These are phyloP conservation scores for Aspergillus asperescens DNA, from an alignment of 495 filamentous ascomycete species.

Conservation along the genomic window DNA sequence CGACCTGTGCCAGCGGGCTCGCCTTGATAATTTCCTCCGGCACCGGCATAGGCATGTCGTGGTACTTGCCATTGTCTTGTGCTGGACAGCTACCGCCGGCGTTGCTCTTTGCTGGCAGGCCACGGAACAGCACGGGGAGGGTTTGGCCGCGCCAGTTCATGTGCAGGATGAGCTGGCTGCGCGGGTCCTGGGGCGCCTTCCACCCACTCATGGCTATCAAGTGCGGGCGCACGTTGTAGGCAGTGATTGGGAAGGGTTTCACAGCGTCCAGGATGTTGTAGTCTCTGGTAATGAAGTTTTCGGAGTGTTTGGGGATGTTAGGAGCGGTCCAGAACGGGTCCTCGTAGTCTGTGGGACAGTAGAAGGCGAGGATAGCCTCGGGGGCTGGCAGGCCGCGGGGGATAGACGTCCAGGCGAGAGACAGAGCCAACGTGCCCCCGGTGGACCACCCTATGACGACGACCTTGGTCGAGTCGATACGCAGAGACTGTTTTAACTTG, in stretches of 20 bases:
- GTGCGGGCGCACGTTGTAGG: constrained; percentile 8
- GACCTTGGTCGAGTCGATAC: constrained; percentile 26
- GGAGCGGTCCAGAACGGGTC: constrained; percentile 19
- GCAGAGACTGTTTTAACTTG: background rate
- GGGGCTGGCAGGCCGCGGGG: constrained; percentile 27
- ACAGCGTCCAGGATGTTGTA: constrained; percentile 13
- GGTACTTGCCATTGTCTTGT: no score
- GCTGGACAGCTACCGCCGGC: no score
- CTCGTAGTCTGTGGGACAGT: constrained; percentile 45
- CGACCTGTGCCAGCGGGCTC: constrained; percentile 40
- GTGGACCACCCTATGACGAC: constrained; percentile 54
- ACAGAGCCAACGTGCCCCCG: constrained; percentile 51
- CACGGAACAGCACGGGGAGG: constrained; percentile 33
- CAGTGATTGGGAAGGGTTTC: constrained; percentile 26
- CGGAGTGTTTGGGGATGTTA: constrained; percentile 13
- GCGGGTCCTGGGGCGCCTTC: constrained; percentile 32
- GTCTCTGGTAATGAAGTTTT: background rate
- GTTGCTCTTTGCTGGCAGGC: background rate
- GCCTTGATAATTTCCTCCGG: constrained; percentile 24
- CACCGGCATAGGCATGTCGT: background rate
- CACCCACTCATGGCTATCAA: background rate
- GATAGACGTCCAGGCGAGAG: constrained; percentile 2
- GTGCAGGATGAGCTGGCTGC: constrained; percentile 34
- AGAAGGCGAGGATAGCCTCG: constrained; percentile 48
- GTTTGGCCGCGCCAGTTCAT: constrained; percentile 45